Evolutionary conservation across 257 asterid species (phyloP).

Genomic region (Solanum rostratum): DNA sequence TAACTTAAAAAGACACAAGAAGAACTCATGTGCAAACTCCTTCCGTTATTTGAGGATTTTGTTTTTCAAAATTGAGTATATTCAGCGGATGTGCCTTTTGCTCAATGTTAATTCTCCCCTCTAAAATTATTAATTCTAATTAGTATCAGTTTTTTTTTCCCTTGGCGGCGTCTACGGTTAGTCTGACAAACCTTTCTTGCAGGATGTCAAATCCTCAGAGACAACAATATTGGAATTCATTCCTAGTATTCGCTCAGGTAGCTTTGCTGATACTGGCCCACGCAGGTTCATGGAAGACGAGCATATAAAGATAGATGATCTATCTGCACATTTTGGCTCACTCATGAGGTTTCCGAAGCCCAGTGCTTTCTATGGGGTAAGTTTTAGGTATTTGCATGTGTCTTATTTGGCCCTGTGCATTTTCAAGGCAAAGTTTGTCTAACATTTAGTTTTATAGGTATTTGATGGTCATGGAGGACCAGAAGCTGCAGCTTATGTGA

Average conservation of each 20-base stretch:
- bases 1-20: not conserved
- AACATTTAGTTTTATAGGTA: conserved; percentile 15
- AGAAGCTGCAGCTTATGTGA: conserved; percentile 76
- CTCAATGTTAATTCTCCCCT: not conserved
- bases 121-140: not conserved
- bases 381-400: not conserved
- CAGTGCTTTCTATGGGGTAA: conserved; percentile 70
- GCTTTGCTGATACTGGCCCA: conserved; percentile 70
- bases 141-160: not conserved
- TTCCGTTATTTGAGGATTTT: not conserved
- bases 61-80: not conserved
- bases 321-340: conserved; percentile 48
- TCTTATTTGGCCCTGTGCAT: not conserved
- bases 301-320: conserved; percentile 70
- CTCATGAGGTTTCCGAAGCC: conserved; percentile 49
- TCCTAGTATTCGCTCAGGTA: conserved; percentile 65
- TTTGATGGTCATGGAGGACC: conserved; percentile 94
- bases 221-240: conserved; percentile 17
- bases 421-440: not conserved
- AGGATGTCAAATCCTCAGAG: conserved; percentile 46
- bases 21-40: not conserved
- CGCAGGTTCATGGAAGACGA: conserved; percentile 80
- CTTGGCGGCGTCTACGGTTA: not conserved
- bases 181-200: not conserved
- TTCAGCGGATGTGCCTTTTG: not conserved